phyloP scores from a whole-genome alignment of 257 asterid genomes.

The Solanum sitiens region DNA sequence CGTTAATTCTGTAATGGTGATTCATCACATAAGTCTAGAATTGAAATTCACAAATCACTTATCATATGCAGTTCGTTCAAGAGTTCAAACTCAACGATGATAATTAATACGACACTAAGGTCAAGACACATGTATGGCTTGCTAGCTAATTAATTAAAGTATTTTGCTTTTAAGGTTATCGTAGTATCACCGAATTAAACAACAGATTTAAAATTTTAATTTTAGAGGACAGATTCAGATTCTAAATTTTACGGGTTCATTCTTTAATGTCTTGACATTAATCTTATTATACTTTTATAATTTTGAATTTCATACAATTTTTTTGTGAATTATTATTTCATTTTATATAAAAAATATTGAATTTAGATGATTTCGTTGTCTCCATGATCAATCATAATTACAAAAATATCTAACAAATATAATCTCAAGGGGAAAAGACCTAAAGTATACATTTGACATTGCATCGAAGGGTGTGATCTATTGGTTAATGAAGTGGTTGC shows the following conservation, averaged over 20 bases:
- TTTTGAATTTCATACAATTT: neutral
- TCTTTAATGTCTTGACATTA: neutral
- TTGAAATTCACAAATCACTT: neutral
- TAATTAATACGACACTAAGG: neutral
- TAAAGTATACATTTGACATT: neutral
- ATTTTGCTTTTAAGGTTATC: no score
- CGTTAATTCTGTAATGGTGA: neutral
- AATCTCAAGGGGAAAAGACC: neutral
- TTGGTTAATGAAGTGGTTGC: neutral
- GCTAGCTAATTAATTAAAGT: neutral
- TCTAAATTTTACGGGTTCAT: no score
- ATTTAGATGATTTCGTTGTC: neutral
- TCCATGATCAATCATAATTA: neutral
- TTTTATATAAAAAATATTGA: no score
- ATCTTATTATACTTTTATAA: neutral
- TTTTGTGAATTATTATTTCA: neutral
- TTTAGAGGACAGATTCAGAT: no score
- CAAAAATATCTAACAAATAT: neutral
- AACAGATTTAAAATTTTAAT: no score
- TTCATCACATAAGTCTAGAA: neutral
- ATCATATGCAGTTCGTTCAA: neutral
- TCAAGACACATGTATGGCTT: neutral
- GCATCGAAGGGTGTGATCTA: neutral
- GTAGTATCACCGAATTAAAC: no score
- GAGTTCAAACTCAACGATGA: neutral